These are phyloP conservation scores for Lachnellula hyalina DNA, from an alignment of 2,329 filamentous ascomycete genomes.

Conservation along the genomic window DNA sequence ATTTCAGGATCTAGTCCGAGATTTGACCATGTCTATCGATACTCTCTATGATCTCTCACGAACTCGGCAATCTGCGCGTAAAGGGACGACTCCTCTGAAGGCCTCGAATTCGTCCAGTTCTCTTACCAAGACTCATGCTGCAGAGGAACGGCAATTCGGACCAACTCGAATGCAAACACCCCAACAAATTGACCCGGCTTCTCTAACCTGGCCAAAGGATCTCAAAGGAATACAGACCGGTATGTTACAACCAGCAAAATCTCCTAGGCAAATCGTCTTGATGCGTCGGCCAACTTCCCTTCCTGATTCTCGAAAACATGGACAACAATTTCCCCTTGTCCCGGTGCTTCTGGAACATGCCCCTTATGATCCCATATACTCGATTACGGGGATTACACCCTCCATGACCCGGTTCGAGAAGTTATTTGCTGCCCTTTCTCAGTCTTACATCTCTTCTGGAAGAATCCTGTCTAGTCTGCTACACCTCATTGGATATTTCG, in stretches of 20 bases:
- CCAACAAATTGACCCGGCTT: constrained; percentile 51
- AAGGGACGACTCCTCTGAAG: constrained; percentile 12
- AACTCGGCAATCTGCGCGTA: constrained; percentile 45
- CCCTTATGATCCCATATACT: constrained; percentile 56
- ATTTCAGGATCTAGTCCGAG: constrained; percentile 69
- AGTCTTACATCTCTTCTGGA: constrained; percentile 39
- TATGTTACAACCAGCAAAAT: constrained; percentile 27
- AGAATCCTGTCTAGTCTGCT: constrained; percentile 57
- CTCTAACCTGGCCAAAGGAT: constrained; percentile 41
- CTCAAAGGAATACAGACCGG: constrained; percentile 20
- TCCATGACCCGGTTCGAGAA: constrained; percentile 61
- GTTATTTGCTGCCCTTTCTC: constrained; percentile 48
- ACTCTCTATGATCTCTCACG: constrained; percentile 72
- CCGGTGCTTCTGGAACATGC: constrained; percentile 69
- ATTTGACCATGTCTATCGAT: constrained; percentile 73
- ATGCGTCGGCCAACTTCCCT: constrained; percentile 25
- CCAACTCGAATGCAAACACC: constrained; percentile 58
- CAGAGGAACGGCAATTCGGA: constrained; percentile 41
- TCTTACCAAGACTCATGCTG: constrained; percentile 25
- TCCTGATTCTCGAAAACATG: constrained; percentile 19
- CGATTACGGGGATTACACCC: constrained; percentile 57
- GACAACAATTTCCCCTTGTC: constrained; percentile 19
- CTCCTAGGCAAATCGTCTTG: constrained; percentile 33
- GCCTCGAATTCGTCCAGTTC: constrained; percentile 14
- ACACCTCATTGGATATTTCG: constrained; percentile 64